These are phyloP conservation scores for Tulasnella sp. DNA, from an alignment of 768 basidiomycete genomes.

Conservation along the genomic window DNA sequence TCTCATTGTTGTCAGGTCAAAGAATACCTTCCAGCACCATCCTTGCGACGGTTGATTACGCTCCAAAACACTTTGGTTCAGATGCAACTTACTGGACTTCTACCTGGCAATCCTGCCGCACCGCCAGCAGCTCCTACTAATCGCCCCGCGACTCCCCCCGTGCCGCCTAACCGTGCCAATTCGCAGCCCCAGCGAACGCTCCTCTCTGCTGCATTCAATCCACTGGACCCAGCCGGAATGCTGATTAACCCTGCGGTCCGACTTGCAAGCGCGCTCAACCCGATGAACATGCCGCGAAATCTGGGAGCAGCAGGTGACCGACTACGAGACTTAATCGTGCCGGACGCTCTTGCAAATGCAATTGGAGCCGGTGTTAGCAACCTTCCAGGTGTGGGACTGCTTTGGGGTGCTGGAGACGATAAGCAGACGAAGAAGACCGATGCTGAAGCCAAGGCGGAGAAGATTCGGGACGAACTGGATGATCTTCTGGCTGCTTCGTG, in stretches of 20 bases:
- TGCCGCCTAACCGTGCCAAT: constrained; percentile 29
- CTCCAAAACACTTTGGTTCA: constrained; percentile 78
- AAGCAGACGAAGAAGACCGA: constrained; percentile 23
- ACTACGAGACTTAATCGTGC: constrained; percentile 83
- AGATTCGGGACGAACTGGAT: constrained; percentile 73
- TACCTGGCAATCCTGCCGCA: not conserved
- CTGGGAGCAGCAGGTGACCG: constrained; percentile 67
- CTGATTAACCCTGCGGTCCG: constrained; percentile 11
- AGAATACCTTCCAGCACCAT: constrained; percentile 73
- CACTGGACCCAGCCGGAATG: constrained; percentile 14
- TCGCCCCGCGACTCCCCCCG: constrained; percentile 7
- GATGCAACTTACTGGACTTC: constrained; percentile 21
- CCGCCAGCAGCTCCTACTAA: constrained; percentile 1
- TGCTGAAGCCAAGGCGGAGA: constrained; percentile 49
- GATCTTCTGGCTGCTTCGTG: constrained; percentile 81
- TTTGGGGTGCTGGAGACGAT: constrained; percentile 29
- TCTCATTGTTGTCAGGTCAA: constrained; percentile 65
- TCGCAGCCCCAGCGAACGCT: constrained; percentile 49
- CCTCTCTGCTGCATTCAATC: constrained; percentile 62
- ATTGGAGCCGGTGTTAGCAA: constrained; percentile 38
- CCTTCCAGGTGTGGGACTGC: constrained; percentile 22
- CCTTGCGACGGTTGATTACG: constrained; percentile 72
- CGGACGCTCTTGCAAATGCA: constrained; percentile 79
- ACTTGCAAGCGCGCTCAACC: constrained; percentile 21
- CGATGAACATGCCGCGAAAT: constrained; percentile 61